These are phyloP conservation scores for Xerocomus minutiporus DNA, from an alignment of 1,284 basidiomycete genomes.

Conservation along the genomic window DNA sequence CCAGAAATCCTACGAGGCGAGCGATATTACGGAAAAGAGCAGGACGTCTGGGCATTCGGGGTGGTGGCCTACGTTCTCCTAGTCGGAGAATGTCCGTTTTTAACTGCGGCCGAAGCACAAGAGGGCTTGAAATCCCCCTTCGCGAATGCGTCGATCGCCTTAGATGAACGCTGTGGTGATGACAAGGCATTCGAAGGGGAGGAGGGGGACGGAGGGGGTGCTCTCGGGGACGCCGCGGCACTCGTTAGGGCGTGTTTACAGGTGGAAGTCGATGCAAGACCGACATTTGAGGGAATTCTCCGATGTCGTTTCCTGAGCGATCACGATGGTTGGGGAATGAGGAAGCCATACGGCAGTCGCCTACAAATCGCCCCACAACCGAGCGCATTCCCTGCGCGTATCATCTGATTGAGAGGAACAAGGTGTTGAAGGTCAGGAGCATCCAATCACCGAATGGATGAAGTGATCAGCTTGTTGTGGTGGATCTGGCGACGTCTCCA, in stretches of 20 bases:
- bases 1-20: slow-evolving; percentile 96
- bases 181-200: slow-evolving; percentile 66
- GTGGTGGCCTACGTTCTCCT: slow-evolving; percentile 95
- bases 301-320: slow-evolving; percentile 76
- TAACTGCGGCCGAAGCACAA: slow-evolving; percentile 80
- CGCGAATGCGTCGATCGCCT: slow-evolving; percentile 62
- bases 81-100: slow-evolving; percentile 93
- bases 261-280: slow-evolving; percentile 65
- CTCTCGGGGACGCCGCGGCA: slow-evolving; percentile 73
- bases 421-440: not conserved
- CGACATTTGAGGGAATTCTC: slow-evolving; percentile 79
- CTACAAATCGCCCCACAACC: slow-evolving; percentile 24
- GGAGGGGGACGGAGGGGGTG: slow-evolving; percentile 76
- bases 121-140: slow-evolving; percentile 73
- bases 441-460: not conserved
- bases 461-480: slow-evolving; percentile 7
- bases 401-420: slow-evolving; percentile 14
- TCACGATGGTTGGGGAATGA: slow-evolving; percentile 55
- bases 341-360: slow-evolving; percentile 30
- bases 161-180: slow-evolving; percentile 73
- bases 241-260: slow-evolving; percentile 78
- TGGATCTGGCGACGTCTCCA: not conserved
- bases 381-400: slow-evolving; percentile 31
- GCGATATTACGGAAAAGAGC: slow-evolving; percentile 91
- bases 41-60: slow-evolving; percentile 99